Conservation (phyloP, 2,329 filamentous ascomycete genomes). For the Colletotrichum horii region DNA sequence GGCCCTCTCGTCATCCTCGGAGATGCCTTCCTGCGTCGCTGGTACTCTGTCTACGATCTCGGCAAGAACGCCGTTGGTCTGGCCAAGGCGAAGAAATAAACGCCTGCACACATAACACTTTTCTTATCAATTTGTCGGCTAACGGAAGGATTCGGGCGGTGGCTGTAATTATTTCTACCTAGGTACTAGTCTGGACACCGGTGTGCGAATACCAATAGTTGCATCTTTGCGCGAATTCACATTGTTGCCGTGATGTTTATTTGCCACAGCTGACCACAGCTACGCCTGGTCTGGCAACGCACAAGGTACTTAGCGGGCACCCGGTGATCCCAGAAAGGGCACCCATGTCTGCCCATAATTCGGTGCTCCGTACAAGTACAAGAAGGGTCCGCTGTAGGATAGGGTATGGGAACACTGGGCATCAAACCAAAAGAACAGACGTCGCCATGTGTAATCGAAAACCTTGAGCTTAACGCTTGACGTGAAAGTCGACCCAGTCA, state of each 20-base stretch:
- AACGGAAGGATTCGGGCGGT: neutral
- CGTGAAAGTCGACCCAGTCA: neutral
- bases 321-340: neutral
- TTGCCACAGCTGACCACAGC: neutral
- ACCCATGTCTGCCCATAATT: neutral
- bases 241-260: neutral
- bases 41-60: conserved; percentile 96
- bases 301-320: neutral
- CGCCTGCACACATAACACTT: neutral
- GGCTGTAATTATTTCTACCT: conserved; percentile 17
- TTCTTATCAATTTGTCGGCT: conserved; percentile 1
- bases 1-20: conserved; percentile 95
- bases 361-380: neutral
- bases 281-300: neutral
- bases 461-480: neutral
- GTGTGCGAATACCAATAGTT: conserved; percentile 20
- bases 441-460: neutral
- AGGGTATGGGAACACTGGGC: neutral
- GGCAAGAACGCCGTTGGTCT: conserved; percentile 88
- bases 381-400: neutral
- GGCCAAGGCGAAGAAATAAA: conserved; percentile 74
- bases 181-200: conserved; percentile 19
- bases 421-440: neutral
- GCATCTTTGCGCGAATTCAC: neutral
- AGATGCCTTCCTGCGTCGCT: conserved; percentile 82